A percentile compares a stretch with the other conserved stretches of the same genome.
phyloP scores from a whole-genome alignment of 202 grass and related monocot species.

The Musa balbisiana region DNA sequence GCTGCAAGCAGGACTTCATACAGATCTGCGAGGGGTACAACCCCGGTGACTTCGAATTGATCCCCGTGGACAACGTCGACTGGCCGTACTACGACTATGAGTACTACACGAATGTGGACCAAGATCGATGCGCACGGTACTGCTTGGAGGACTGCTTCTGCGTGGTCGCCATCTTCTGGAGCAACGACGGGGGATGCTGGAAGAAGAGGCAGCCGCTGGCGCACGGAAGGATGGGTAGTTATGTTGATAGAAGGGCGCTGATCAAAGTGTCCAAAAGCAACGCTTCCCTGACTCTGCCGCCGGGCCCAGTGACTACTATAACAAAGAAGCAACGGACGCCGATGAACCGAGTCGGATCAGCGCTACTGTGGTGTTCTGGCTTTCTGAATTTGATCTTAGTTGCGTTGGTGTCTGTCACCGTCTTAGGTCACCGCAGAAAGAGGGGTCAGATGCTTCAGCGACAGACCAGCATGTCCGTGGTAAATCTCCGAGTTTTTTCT shows the following conservation, averaged over 20 bases:
- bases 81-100: slow-evolving; percentile 21
- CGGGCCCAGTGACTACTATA: background rate
- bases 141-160: slow-evolving; percentile 33
- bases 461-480: background rate
- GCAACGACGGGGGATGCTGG: background rate
- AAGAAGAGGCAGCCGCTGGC: slow-evolving; percentile 30
- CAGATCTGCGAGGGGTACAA: slow-evolving; percentile 22
- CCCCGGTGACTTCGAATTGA: background rate
- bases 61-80: background rate
- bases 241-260: background rate
- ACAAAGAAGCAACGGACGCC: background rate
- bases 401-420: background rate
- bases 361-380: background rate
- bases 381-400: slow-evolving; percentile 3
- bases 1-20: slow-evolving; percentile 28
- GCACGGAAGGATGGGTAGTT: background rate
- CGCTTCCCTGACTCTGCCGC: background rate
- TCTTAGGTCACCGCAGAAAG: slow-evolving; percentile 5
- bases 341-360: background rate
- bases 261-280: slow-evolving; percentile 28
- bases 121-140: background rate
- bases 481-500: slow-evolving; percentile 24
- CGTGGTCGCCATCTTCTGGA: background rate
- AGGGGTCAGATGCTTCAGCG: background rate
- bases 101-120: background rate